Base-by-base conservation (phyloP, 495 filamentous ascomycete genomes). In the Penicillium ochrochloron region DNA sequence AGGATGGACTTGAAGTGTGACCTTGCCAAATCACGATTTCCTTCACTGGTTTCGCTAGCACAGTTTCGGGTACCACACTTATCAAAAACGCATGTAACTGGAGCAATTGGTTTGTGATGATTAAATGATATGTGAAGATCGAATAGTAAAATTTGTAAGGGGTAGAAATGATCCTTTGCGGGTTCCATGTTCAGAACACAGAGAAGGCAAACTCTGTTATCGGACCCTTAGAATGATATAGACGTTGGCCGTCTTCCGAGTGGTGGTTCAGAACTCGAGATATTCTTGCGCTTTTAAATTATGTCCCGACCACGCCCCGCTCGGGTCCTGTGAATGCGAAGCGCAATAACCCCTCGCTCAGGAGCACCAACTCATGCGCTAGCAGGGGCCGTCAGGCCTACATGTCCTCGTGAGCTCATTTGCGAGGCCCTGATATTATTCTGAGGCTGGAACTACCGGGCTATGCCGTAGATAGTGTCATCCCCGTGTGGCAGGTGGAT, bases 401-500 rank as follows among this genome's bases (percentile, higher is more conserved):
- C 19, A 55, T 23, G 52, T 55, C 31, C 52, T 31, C 29, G 33
- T 55, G 52, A 55, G 27, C 52, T 5, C 2, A 17, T 35, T 8
- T n/a, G 52, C 17, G 21, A 12, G 3, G 3, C 37, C 17, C 37
- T 39, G 37, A 39, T 15, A 39, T 39, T 7, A 2, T 9, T 35
- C 15, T 55, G 27, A 12, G 31, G 27, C 52, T n/a, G 31, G 52
- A 8, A 19, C 5, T 29, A 55, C 34, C 9, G 17, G 27, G 31
- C 52, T 21, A 35, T 55, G 31, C 31, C 21, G 3, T 55, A n/a
- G 29, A 34, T 35, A 55, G 52, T 35, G 29, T 3, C 29, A 55
- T 55, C 52, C 5, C 48, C 25, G 12, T 29, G 25, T 51, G 14
- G 53, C 53, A 56, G 31, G 53, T 56, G 53, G 53, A 6, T 37